These are phyloP conservation scores for Oenanthe sinensis DNA, from an alignment of 129 eudicot species.

Conservation along the genomic window DNA sequence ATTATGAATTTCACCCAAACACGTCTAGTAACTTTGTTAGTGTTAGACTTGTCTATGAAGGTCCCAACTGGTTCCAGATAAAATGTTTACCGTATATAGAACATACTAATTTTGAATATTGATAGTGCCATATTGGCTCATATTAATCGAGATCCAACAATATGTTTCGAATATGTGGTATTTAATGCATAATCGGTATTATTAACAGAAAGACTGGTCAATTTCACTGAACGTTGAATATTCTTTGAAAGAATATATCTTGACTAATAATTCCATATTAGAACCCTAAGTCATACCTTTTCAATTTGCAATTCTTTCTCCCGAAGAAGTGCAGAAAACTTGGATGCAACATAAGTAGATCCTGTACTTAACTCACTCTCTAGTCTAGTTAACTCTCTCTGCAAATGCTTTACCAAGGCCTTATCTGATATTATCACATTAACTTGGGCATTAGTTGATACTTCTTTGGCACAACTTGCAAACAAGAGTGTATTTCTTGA, in stretches of 20 bases:
- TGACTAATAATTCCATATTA: not conserved
- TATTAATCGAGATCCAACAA: not conserved
- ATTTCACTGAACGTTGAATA: not conserved
- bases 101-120: not conserved
- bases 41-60: not conserved
- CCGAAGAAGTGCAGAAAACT: constrained; percentile 40
- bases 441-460: constrained; percentile 77
- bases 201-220: not conserved
- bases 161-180: not conserved
- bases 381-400: constrained; percentile 75
- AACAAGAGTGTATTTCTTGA: constrained; percentile 92
- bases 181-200: not conserved
- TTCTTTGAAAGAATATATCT: not conserved
- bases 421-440: constrained; percentile 80
- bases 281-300: constrained; percentile 38
- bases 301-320: constrained; percentile 75
- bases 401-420: constrained; percentile 86
- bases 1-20: not conserved
- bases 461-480: constrained; percentile 98
- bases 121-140: not conserved
- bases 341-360: constrained; percentile 24
- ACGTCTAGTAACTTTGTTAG: not conserved
- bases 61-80: not conserved
- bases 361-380: constrained; percentile 63
- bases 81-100: not conserved